phyloP scores from a whole-genome alignment of 2,329 filamentous ascomycete genomes.

The Neofusicoccum parvum region DNA sequence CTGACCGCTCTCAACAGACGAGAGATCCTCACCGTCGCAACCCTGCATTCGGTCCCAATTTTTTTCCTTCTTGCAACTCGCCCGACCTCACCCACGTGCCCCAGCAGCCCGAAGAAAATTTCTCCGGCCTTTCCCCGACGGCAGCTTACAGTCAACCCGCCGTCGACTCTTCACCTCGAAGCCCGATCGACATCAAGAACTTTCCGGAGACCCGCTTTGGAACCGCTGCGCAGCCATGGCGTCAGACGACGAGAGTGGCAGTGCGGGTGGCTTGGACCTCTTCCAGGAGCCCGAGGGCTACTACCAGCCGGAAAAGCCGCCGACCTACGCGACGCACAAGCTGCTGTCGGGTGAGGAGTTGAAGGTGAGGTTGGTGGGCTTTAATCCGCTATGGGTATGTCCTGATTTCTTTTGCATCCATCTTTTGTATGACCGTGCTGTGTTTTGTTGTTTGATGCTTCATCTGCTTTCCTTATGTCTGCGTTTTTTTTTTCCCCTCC shows the following conservation, averaged over 20 bases:
- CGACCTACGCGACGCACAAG: constrained; percentile 72
- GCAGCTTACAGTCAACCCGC: not conserved
- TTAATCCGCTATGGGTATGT: constrained; percentile 79
- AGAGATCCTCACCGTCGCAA: no score
- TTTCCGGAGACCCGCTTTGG: not conserved
- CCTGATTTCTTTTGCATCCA: not conserved
- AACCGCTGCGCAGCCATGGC: not conserved
- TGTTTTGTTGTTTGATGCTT: not conserved
- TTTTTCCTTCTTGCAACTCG: no score
- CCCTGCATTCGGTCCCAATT: no score
- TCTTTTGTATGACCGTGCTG: not conserved
- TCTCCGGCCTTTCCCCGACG: constrained; percentile 3
- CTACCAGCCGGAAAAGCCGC: constrained; percentile 75
- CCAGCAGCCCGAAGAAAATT: not conserved
- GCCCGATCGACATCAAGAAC: not conserved
- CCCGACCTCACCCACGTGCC: not conserved
- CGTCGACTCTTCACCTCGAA: no score
- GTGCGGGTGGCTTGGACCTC: constrained; percentile 49
- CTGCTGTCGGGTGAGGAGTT: constrained; percentile 67
- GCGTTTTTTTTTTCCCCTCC: not conserved
- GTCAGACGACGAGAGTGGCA: constrained; percentile 30
- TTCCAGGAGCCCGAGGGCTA: constrained; percentile 83
- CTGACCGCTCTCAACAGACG: no score
- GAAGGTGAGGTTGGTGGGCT: constrained; percentile 77
- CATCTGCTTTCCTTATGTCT: not conserved